A percentile compares a stretch with the other conserved stretches of the same genome.
These are phyloP conservation scores for Phoma herbarum DNA, from an alignment of 2,329 filamentous ascomycete species.

Conservation along the genomic window DNA sequence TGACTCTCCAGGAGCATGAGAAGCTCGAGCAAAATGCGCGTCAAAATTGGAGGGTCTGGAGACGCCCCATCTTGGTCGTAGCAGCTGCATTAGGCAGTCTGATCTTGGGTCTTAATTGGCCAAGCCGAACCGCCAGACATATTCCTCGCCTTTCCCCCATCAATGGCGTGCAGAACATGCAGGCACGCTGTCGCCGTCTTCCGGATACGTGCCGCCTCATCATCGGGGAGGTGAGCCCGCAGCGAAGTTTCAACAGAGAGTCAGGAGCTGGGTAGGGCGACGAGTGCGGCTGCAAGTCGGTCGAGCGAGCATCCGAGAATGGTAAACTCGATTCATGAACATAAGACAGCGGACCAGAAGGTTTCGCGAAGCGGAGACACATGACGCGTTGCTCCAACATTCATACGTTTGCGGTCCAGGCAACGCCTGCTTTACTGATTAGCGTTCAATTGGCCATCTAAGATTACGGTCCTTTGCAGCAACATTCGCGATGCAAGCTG, in stretches of 20 bases:
- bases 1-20: not conserved
- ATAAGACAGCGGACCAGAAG: not conserved
- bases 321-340: not conserved
- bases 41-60: constrained; percentile 16
- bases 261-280: constrained; percentile 1
- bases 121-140: constrained; percentile 14
- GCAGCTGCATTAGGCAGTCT: constrained; percentile 5
- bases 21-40: constrained; percentile 10
- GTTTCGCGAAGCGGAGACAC: not conserved
- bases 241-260: not conserved
- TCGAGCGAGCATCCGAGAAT: not conserved
- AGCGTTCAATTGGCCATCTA: not conserved
- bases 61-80: constrained; percentile 8
- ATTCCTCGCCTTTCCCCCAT: constrained; percentile 9
- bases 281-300: not conserved
- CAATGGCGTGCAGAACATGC: constrained; percentile 7
- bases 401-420: constrained; percentile 15
- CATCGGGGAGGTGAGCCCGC: not conserved
- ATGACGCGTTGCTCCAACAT: constrained; percentile 4
- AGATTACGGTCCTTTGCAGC: not conserved
- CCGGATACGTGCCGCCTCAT: constrained; percentile 1
- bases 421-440: not conserved
- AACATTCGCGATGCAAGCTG: not conserved
- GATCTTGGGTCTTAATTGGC: not conserved
- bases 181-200: constrained; percentile 1